These are phyloP conservation scores for Sungouiozyma intestinalis DNA, from an alignment of 805 yeast species.

Conservation along the genomic window DNA sequence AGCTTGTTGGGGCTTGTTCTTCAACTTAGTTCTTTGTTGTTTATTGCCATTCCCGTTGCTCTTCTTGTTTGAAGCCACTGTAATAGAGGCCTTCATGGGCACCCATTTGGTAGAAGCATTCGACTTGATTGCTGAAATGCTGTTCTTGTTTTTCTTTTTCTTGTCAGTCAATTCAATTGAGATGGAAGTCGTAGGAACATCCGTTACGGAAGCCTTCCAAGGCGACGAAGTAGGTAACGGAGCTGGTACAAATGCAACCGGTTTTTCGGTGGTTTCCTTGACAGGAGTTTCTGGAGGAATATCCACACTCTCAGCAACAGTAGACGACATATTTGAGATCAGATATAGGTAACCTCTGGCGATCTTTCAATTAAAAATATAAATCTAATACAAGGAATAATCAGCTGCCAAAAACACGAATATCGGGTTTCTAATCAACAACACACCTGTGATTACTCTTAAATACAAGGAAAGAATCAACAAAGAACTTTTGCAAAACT, in stretches of 20 bases:
- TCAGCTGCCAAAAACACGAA: slow-evolving; percentile 5
- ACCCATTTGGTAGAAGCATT: slow-evolving; percentile 46
- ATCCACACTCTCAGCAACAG: slow-evolving; percentile 2
- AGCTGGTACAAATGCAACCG: slow-evolving; percentile 22
- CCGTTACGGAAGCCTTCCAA: slow-evolving; percentile 23
- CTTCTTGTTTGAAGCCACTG: slow-evolving; percentile 24
- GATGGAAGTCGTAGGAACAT: slow-evolving; percentile 19
- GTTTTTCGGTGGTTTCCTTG: slow-evolving; percentile 4
- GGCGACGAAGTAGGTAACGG: slow-evolving; percentile 28
- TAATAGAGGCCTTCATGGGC: slow-evolving; percentile 52
- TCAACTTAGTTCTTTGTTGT: slow-evolving; percentile 2
- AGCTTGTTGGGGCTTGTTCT: slow-evolving; percentile 4
- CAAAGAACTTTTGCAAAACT: no score
- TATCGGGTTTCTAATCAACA: no score
- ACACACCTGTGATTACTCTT: not conserved
- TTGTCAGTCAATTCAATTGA: slow-evolving; percentile 10
- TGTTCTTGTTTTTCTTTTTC: slow-evolving; percentile 13
- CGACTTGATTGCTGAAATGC: slow-evolving; percentile 11
- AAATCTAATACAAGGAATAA: no score
- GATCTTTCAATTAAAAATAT: no score
- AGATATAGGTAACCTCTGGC: not conserved
- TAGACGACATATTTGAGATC: not conserved
- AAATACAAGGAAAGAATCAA: not conserved
- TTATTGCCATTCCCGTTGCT: slow-evolving; percentile 7
- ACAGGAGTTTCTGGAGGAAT: slow-evolving; percentile 2